Base-by-base conservation (phyloP, 2,329 filamentous ascomycete species). In the Venturia carpophila region DNA sequence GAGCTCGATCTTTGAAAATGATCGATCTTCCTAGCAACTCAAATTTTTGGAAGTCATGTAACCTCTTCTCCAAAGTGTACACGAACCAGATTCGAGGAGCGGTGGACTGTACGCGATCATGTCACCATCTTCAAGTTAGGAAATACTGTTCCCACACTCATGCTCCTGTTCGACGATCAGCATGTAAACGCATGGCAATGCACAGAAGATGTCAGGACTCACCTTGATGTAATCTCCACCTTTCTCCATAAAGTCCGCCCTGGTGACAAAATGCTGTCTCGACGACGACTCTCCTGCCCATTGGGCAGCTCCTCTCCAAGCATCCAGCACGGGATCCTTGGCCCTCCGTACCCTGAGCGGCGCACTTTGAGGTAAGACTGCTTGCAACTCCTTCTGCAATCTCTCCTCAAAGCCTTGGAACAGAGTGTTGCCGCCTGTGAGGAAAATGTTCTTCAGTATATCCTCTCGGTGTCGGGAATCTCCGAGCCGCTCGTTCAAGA, bases 141-240 rank as follows among this genome's bases (percentile, higher is more conserved):
- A 41, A 21, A 58, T 39, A 13, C 21, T 64, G 52, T 64, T 64
- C n/a, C 66, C 65, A 21, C 43, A 63, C 10, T 67, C 66, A 60
- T 67, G 66, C 42, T 67, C 66, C 66, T 67, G 45, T 60, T 15
- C 27, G n/a, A 66, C 45, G 45, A 60, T 66, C 39, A 66, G 64
- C 43, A 63, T 47, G 24, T 39, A 42, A 39, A 24, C 9, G n/a
- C 6, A 41, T 39, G 21, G 27, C 19, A 52, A 15, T 47, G 49
- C 49, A 34, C 49, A 4, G 30, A 1, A 21, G 9, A 10, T 52
- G 21, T 15, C 10, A 9, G 30, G 27, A 67, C 71, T 67, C 71
- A 78, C 92, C 85, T 96, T 96, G 74, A 97, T 83, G 79, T 97
- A 97, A 71, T 97, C 93, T 27, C 86, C 82, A 1, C 94, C 94